Percentiles rank a stretch among this genome's conserved stretches.
Evolutionary conservation across 192 early-diverging fungal genomes (phyloP).

Genomic region (Phycomyces nitens): DNA sequence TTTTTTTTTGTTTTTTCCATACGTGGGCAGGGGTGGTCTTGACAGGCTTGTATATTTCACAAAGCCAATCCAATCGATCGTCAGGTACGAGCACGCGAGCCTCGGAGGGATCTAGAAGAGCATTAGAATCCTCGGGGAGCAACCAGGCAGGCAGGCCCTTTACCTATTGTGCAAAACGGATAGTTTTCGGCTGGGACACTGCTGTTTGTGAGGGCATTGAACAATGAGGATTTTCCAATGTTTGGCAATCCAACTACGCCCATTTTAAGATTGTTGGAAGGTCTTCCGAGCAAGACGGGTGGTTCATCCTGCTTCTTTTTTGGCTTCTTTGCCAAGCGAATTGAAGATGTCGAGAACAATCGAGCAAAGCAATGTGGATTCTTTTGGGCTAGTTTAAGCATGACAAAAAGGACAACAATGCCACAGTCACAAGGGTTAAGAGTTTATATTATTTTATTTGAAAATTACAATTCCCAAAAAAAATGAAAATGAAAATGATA

Average conservation of each 20-base stretch:
- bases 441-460: too few relatives aligned
- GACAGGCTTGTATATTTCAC: slow-evolving; percentile 54
- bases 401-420: too few relatives aligned
- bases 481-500: too few relatives aligned
- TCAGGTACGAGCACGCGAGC: slow-evolving; percentile 68
- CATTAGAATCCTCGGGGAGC: too few relatives aligned
- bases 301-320: slow-evolving; percentile 50
- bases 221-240: slow-evolving; percentile 66
- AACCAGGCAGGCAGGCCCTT: too few relatives aligned
- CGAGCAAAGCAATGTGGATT: background rate
- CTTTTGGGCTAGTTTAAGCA: too few relatives aligned
- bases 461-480: too few relatives aligned
- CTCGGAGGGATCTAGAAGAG: slow-evolving; percentile 60
- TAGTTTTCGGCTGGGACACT: slow-evolving; percentile 67
- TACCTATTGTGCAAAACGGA: slow-evolving; percentile 76
- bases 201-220: slow-evolving; percentile 53
- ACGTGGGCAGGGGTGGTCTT: slow-evolving; percentile 64
- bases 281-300: slow-evolving; percentile 65
- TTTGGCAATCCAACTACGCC: slow-evolving; percentile 83
- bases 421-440: too few relatives aligned
- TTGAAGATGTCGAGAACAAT: background rate
- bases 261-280: slow-evolving; percentile 74
- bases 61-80: slow-evolving; percentile 64
- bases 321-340: slow-evolving; percentile 36
- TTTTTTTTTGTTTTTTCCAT: too few relatives aligned